These are phyloP conservation scores for Aureobasidium mangrovei DNA, from an alignment of 2,329 filamentous ascomycete genomes.

Conservation along the genomic window DNA sequence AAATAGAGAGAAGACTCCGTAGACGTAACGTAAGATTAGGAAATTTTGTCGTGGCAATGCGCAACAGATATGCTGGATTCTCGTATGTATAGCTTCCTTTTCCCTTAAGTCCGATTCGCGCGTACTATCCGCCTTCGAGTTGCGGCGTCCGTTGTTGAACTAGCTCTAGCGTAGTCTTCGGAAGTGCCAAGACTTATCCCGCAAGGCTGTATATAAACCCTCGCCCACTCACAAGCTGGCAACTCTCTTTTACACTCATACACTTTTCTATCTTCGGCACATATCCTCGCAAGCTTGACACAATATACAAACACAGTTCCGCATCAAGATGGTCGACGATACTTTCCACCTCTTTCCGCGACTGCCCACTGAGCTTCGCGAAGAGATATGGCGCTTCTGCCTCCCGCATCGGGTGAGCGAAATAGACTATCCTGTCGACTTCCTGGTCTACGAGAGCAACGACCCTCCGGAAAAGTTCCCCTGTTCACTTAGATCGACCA, in stretches of 20 bases:
- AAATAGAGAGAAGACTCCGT: too few species aligned
- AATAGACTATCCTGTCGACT: slow-evolving; percentile 4
- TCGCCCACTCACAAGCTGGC: slow-evolving; percentile 1
- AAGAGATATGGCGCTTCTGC: slow-evolving; percentile 16
- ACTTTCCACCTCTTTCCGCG: slow-evolving; percentile 13
- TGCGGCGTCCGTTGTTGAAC: too few species aligned
- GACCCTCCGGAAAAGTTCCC: background rate
- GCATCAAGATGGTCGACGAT: slow-evolving; percentile 3
- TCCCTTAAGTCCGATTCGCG: too few species aligned
- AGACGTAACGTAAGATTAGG: too few species aligned
- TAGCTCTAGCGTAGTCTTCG: background rate
- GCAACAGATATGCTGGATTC: too few species aligned
- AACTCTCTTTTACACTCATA: slow-evolving; percentile 9
- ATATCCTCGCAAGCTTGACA: slow-evolving; percentile 3
- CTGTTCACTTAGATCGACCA: slow-evolving; percentile 10
- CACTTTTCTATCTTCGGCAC: background rate
- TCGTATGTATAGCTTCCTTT: too few species aligned
- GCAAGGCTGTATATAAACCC: background rate
- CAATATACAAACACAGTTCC: background rate
- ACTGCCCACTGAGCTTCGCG: slow-evolving; percentile 16
- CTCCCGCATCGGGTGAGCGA: slow-evolving; percentile 15
- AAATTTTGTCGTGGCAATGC: too few species aligned
- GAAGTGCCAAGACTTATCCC: slow-evolving; percentile 8
- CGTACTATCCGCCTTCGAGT: too few species aligned
- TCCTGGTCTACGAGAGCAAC: background rate